These are phyloP conservation scores for Saturnispora diversa DNA, from an alignment of 805 yeast species.

Conservation along the genomic window DNA sequence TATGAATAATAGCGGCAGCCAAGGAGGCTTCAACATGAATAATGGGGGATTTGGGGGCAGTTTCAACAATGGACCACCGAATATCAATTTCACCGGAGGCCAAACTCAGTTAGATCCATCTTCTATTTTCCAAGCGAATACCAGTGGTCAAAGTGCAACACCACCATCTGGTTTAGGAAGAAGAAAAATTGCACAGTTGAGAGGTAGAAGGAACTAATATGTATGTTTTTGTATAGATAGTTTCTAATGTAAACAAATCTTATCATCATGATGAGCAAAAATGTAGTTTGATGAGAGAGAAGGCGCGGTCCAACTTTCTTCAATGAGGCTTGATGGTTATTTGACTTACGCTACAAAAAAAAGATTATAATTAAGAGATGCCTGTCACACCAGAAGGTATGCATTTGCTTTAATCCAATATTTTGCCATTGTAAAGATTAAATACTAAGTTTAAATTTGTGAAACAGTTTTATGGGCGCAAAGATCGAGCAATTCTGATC, in stretches of 20 bases:
- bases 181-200: constrained; percentile 5
- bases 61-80: constrained; percentile 19
- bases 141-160: background rate
- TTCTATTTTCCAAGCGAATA: constrained; percentile 4
- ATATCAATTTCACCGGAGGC: constrained; percentile 27
- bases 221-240: too few species aligned
- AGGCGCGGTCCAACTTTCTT: too few species aligned
- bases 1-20: too few species aligned
- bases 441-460: constrained; percentile 11
- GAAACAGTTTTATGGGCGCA: constrained; percentile 84
- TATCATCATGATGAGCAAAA: constrained; percentile 1
- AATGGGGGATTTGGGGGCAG: constrained; percentile 8
- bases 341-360: too few species aligned
- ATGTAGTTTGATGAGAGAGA: too few species aligned
- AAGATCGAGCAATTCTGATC: constrained; percentile 72
- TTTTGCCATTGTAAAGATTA: too few species aligned
- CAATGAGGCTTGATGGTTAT: too few species aligned
- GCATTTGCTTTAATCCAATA: too few species aligned
- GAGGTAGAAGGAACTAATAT: background rate
- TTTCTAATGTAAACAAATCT: background rate
- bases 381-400: constrained; percentile 30
- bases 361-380: constrained; percentile 14
- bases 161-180: constrained; percentile 1
- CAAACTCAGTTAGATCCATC: constrained; percentile 4
- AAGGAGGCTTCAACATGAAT: too few species aligned